phyloP scores from a whole-genome alignment of 2,329 filamentous ascomycete species.

The Ascochyta clinopodiicola region DNA sequence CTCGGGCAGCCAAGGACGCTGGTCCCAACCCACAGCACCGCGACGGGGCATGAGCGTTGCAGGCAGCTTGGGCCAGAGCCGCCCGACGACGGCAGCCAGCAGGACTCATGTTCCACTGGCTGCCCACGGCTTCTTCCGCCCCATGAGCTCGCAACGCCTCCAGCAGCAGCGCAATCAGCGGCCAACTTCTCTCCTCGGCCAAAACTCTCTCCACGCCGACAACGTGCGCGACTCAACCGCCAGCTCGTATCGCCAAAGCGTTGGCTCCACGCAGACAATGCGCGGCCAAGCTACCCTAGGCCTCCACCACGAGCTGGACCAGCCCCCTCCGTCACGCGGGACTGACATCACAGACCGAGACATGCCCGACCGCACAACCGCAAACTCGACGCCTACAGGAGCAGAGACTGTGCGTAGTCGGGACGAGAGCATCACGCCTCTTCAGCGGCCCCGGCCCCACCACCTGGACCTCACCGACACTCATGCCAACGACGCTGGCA shows the following conservation, averaged over 20 bases:
- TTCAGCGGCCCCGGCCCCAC: conserved; percentile 66
- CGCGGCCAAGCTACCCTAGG: conserved; percentile 37
- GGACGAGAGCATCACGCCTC: conserved; percentile 78
- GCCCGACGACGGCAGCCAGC: conserved; percentile 72
- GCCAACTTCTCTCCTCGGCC: conserved; percentile 50
- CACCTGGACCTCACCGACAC: conserved; percentile 67
- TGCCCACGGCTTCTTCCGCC: conserved; percentile 90
- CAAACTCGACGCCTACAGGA: conserved; percentile 74
- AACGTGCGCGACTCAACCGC: conserved; percentile 39
- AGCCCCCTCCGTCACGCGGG: conserved; percentile 72
- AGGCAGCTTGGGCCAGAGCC: conserved; percentile 52
- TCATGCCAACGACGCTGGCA: conserved; percentile 61
- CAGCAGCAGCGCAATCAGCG: conserved; percentile 82
- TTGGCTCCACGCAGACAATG: conserved; percentile 45
- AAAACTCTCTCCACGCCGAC: conserved; percentile 42
- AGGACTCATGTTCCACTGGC: conserved; percentile 89
- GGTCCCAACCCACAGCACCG: conserved; percentile 63
- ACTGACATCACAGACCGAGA: conserved; percentile 82
- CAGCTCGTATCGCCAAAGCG: conserved; percentile 47
- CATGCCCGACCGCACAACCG: conserved; percentile 71
- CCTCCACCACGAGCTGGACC: conserved; percentile 44
- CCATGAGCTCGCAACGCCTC: conserved; percentile 94
- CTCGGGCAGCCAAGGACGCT: conserved; percentile 53
- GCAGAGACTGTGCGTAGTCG: conserved; percentile 67
- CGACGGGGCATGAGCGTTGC: conserved; percentile 55